phyloP scores from a whole-genome alignment of 148 eudicot genomes.

The Talinum fruticosum region DNA sequence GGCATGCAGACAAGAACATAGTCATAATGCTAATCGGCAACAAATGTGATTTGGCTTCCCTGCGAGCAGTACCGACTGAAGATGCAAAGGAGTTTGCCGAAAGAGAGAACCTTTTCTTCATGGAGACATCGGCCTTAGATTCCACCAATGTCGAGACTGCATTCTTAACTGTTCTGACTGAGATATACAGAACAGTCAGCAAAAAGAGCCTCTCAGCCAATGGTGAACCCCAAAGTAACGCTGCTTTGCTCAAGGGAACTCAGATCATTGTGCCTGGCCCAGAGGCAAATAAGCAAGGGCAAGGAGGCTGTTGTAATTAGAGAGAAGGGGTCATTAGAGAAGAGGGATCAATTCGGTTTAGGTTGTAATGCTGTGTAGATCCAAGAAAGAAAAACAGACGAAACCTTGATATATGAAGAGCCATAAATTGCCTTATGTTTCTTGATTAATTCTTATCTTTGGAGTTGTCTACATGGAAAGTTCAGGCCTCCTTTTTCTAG shows the following conservation, averaged over 20 bases:
- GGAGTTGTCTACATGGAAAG: constrained; percentile 5
- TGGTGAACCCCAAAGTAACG: constrained; percentile 21
- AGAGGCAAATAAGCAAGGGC: constrained; percentile 12
- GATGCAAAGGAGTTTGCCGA: constrained; percentile 45
- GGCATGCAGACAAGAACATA: constrained; percentile 36
- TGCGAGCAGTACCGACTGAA: constrained; percentile 36
- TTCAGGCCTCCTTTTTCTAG: constrained; percentile 8
- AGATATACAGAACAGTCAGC: constrained; percentile 38
- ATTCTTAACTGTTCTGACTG: constrained; percentile 34
- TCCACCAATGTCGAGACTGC: constrained; percentile 40
- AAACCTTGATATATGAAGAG: constrained; percentile 4
- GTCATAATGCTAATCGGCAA: constrained; percentile 38
- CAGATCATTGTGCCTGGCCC: constrained; percentile 31
- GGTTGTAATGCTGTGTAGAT: constrained; percentile 28
- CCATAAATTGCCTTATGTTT: constrained; percentile 6
- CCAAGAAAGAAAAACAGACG: background rate
- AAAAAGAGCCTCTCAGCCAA: constrained; percentile 35
- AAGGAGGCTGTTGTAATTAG: constrained; percentile 31
- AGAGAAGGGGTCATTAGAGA: constrained; percentile 7
- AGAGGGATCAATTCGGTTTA: constrained; percentile 8
- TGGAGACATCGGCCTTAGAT: constrained; percentile 41
- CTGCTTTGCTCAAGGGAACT: constrained; percentile 34
- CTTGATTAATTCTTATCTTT: background rate
- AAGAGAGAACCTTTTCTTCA: constrained; percentile 39
- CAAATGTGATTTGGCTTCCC: constrained; percentile 34